phyloP scores from a whole-genome alignment of 305 asterid genomes.

The Plantago lanceolata region DNA sequence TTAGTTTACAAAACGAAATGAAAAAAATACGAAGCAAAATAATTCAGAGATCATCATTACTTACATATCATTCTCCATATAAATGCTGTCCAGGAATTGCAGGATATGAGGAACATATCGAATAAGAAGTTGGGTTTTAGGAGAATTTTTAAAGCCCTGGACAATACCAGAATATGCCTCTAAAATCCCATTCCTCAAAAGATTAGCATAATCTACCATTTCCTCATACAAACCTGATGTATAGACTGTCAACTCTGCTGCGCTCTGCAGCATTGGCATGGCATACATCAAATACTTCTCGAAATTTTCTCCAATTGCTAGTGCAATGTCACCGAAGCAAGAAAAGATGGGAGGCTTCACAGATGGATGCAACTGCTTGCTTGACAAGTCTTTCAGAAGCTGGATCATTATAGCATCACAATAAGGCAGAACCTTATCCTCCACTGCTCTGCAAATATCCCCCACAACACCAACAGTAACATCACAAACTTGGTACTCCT shows the following conservation, averaged over 20 bases:
- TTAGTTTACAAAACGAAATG: background rate
- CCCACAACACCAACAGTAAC: constrained; percentile 94
- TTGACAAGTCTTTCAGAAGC: constrained; percentile 77
- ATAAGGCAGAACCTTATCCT: constrained; percentile 66
- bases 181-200: constrained; percentile 70
- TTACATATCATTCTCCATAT: constrained; percentile 87
- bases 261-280: constrained; percentile 95
- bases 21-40: background rate
- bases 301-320: constrained; percentile 78
- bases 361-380: constrained; percentile 84
- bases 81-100: constrained; percentile 83
- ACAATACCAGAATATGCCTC: constrained; percentile 92
- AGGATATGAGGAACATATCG: constrained; percentile 79
- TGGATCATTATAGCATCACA: constrained; percentile 94
- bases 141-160: constrained; percentile 90
- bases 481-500: constrained; percentile 93
- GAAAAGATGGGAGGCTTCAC: constrained; percentile 95
- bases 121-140: constrained; percentile 75
- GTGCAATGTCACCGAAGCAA: constrained; percentile 86
- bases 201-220: constrained; percentile 75
- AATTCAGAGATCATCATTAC: constrained; percentile 24
- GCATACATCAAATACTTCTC: constrained; percentile 87
- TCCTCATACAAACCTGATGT: constrained; percentile 73
- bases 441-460: constrained; percentile 87
- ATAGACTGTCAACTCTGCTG: constrained; percentile 78